Evolutionary conservation across 176 grass and related monocot species (phyloP).

Genomic region (Raddia distichophylla): DNA sequence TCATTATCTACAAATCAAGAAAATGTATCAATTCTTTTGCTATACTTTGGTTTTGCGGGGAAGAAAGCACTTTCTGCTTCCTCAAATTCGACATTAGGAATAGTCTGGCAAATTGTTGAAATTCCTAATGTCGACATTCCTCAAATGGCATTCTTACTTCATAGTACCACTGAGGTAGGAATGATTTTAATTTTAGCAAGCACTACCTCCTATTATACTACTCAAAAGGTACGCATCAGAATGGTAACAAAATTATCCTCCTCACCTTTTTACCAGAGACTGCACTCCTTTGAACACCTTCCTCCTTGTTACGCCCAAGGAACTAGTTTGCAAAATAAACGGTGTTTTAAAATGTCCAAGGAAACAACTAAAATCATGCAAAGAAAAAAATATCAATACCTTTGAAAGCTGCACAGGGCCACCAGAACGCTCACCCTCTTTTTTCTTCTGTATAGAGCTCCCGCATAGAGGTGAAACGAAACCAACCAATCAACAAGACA

Average conservation of each 20-base stretch:
- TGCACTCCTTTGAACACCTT: slow-evolving; percentile 79
- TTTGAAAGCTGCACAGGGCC: slow-evolving; percentile 96
- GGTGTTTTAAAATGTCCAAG: background rate
- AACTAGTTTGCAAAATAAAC: slow-evolving; percentile 54
- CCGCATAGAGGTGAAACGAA: slow-evolving; percentile 65
- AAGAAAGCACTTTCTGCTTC: background rate
- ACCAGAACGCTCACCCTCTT: slow-evolving; percentile 52
- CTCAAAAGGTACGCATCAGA: background rate
- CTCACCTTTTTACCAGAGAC: slow-evolving; percentile 97
- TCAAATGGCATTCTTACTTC: background rate
- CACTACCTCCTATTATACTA: background rate
- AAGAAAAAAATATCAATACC: slow-evolving; percentile 52
- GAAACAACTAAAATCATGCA: background rate
- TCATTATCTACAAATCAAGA: slow-evolving; percentile 67
- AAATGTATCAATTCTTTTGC: background rate
- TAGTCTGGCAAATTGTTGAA: background rate
- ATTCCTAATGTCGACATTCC: no score
- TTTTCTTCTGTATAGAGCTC: slow-evolving; percentile 93
- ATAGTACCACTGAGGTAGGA: background rate
- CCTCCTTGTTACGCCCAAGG: slow-evolving; percentile 82
- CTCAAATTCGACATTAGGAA: background rate
- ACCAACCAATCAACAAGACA: slow-evolving; percentile 62
- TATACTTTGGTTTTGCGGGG: background rate
- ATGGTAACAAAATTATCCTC: background rate
- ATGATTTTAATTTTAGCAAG: slow-evolving; percentile 8